Evolutionary conservation across 2,329 filamentous ascomycete genomes (phyloP).

Genomic region (Mariannaea elegans): DNA sequence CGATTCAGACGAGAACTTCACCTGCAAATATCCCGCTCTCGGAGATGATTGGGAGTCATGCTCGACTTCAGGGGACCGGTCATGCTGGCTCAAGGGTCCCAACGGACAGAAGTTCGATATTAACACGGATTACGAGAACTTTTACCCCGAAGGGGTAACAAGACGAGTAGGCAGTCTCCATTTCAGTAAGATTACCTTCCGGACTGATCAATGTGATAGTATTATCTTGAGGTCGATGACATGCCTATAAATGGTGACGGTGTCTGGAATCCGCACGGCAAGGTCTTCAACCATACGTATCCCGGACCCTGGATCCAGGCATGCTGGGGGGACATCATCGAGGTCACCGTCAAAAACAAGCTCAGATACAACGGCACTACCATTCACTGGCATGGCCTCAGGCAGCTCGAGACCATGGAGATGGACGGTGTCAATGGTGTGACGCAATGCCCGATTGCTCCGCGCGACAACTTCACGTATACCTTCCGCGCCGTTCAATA

Average conservation of each 20-base stretch:
- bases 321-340: slow-evolving; percentile 40
- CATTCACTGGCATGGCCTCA: slow-evolving; percentile 36
- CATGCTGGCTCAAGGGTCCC: slow-evolving; percentile 39
- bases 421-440: slow-evolving; percentile 39
- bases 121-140: slow-evolving; percentile 39
- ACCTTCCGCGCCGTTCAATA: slow-evolving; percentile 31
- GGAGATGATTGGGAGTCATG: slow-evolving; percentile 35
- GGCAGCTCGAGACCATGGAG: slow-evolving; percentile 28
- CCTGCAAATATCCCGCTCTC: slow-evolving; percentile 38
- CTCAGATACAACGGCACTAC: slow-evolving; percentile 31
- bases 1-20: slow-evolving; percentile 29
- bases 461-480: slow-evolving; percentile 28
- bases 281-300: slow-evolving; percentile 39
- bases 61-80: slow-evolving; percentile 35
- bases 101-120: slow-evolving; percentile 37
- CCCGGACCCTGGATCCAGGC: slow-evolving; percentile 42
- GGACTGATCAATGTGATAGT: too few species aligned
- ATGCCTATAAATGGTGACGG: slow-evolving; percentile 34
- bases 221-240: slow-evolving; percentile 18
- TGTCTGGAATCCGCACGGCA: slow-evolving; percentile 28
- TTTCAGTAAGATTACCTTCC: too few species aligned
- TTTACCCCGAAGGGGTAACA: slow-evolving; percentile 28
- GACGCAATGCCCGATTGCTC: slow-evolving; percentile 34
- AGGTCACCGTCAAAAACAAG: slow-evolving; percentile 29
- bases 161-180: slow-evolving; percentile 2